phyloP scores from a whole-genome alignment of 768 basidiomycete species.

The Pulveroboletus sp. region DNA sequence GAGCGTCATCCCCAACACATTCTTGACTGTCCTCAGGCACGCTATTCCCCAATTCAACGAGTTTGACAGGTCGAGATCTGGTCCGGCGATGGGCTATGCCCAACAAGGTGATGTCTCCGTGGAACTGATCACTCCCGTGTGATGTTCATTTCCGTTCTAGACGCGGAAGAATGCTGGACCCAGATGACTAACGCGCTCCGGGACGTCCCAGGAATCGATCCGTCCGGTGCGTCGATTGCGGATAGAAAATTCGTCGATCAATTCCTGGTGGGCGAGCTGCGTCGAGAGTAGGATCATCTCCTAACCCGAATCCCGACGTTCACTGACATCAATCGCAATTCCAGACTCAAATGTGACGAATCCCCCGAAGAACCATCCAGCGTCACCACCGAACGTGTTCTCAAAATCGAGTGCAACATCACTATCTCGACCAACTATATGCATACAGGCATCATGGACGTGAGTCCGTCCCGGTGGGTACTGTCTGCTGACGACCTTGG shows the following conservation, averaged over 20 bases:
- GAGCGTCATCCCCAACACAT: slow-evolving; percentile 61
- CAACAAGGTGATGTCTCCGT: slow-evolving; percentile 58
- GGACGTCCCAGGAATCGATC: slow-evolving; percentile 52
- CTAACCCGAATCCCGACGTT: neutral
- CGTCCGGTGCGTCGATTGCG: slow-evolving; percentile 26
- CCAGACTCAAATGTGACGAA: slow-evolving; percentile 77
- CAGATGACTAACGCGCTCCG: slow-evolving; percentile 68
- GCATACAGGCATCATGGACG: slow-evolving; percentile 78
- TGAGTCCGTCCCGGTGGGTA: slow-evolving; percentile 31
- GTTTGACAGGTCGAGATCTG: slow-evolving; percentile 42
- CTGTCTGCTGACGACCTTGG: neutral
- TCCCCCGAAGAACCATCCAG: slow-evolving; percentile 72
- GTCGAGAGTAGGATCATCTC: slow-evolving; percentile 47
- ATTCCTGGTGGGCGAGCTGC: slow-evolving; percentile 74
- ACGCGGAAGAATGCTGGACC: slow-evolving; percentile 89
- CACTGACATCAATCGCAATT: slow-evolving; percentile 17
- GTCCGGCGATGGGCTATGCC: slow-evolving; percentile 51
- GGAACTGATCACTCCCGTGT: neutral
- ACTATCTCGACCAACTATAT: slow-evolving; percentile 82
- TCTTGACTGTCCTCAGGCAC: slow-evolving; percentile 67
- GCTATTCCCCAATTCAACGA: slow-evolving; percentile 92
- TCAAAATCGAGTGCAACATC: slow-evolving; percentile 94
- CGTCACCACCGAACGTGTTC: slow-evolving; percentile 60
- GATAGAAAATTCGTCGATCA: slow-evolving; percentile 69
- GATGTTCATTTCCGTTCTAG: slow-evolving; percentile 31